Base-by-base conservation (phyloP, 306 rosid species). In the Abrus pulchellus region DNA sequence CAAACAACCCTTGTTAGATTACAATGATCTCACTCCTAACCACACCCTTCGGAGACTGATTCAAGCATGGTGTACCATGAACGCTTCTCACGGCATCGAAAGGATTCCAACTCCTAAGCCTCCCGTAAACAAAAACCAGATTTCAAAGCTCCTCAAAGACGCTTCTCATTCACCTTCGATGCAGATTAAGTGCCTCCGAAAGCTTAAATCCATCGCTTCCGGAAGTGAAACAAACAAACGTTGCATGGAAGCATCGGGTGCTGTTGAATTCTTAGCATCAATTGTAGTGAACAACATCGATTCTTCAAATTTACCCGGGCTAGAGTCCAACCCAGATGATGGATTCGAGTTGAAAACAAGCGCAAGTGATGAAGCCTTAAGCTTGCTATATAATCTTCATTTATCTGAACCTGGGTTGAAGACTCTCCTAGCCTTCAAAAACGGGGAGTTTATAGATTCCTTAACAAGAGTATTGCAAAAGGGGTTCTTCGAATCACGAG, bases 31-130 rank as follows among this genome's bases (percentile, higher is more conserved):
- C 2, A 88, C 93, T 1, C 99, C 99, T 1, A 95, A 95, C 78
- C 98, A 93, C 82, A 95, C 96, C 60, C 96, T 95, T 57, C 90
- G 99, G 33, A 87, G 99, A 40, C 13, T 95, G 6, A 85, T 91
- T 38, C 99, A 93, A 80, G 84, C 98, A 0, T 95, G 99, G 99
- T 95, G 99, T 74, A 93, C 92, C 45, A 65, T 93, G 67, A 90
- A 95, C 74, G 94, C 98, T 11, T 90, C 98, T 0, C 77, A 85
- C 29, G 97, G 97, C 57, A 61, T 95, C 69, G 85, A 95, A 30
- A 83, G 98, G 60, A 91, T 95, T 45, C 99, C 99, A 9, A 93
- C 99, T 5, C 99, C 99, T 0, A 95, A 90, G 56, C 98, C 98
- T 1, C 97, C 95, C 0, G 29, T 82, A 66, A 84, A 38, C 92